These are phyloP conservation scores for Pseudophaeomoniella oleicola DNA, from an alignment of 2,329 filamentous ascomycete genomes.

Conservation along the genomic window DNA sequence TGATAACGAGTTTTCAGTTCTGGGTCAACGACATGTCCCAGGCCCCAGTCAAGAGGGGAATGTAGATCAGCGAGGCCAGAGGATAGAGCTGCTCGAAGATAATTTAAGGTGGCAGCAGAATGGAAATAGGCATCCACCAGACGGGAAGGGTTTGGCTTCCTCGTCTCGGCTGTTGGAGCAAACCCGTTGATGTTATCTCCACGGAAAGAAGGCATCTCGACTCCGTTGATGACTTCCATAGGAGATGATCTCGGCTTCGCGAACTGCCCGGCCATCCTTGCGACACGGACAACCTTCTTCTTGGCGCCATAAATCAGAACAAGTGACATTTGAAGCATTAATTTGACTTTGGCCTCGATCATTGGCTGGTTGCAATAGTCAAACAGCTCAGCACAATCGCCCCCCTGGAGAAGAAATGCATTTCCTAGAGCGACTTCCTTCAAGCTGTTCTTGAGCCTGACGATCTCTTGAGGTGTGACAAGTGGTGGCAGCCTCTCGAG, in stretches of 20 bases:
- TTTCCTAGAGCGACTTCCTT: conserved; percentile 79
- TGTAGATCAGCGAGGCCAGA: conserved; percentile 90
- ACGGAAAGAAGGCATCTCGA: conserved; percentile 75
- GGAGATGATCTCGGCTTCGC: conserved; percentile 88
- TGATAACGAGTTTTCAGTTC: conserved; percentile 75
- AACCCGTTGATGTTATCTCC: conserved; percentile 94
- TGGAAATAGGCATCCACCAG: conserved; percentile 90
- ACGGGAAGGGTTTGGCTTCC: conserved; percentile 67
- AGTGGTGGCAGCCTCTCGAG: conserved; percentile 30
- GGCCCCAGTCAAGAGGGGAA: conserved; percentile 83
- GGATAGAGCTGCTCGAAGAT: conserved; percentile 66
- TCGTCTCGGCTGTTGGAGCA: conserved; percentile 46
- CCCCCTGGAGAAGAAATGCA: conserved; percentile 87
- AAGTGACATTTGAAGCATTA: conserved; percentile 91
- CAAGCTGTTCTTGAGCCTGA: conserved; percentile 61
- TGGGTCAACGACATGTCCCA: conserved; percentile 79
- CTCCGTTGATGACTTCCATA: conserved; percentile 66
- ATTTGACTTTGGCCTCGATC: conserved; percentile 93
- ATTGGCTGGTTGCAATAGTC: conserved; percentile 83
- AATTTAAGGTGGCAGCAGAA: conserved; percentile 88
- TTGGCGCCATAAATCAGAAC: conserved; percentile 77
- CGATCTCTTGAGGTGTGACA: conserved; percentile 44
- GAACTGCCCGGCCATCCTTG: conserved; percentile 93
- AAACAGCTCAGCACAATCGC: conserved; percentile 90
- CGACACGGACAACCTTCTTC: conserved; percentile 80